Base-by-base conservation (phyloP, 2,329 filamentous ascomycete species). In the Trichoderma polysporum region DNA sequence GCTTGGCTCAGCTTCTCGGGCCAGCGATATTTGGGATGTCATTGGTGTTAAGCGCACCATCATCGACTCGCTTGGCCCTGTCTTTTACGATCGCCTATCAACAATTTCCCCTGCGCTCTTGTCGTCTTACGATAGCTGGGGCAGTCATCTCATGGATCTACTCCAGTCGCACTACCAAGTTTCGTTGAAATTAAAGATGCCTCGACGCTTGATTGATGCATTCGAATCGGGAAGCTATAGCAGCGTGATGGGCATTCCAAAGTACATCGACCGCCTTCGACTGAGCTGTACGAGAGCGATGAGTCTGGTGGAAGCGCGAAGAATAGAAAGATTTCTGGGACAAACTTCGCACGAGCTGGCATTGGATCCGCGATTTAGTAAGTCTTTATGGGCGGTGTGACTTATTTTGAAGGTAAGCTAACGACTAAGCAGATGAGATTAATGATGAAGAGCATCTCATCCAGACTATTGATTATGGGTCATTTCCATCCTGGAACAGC, bases 1-100 rank as follows among this genome's bases (percentile, higher is more conserved):
- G 3, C 75, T 87, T 7, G 85, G 85, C 8, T 84, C 83, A 13
- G 79, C 79, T 0, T 78, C 82, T 1, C 78, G 79, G 19, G 83
- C 83, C 0, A 76, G 81, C 27, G 74, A 81, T 37, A 74, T 85
- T 2, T 88, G 85, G 84, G 76, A 79, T 12, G 78, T 78, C 0
- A 78, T 87, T 10, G 84, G 81, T 3, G 81, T 88, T 2, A 88
- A 88, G 74, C 81, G 85, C 25, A 85, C 84, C 0, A 84, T 87
- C 31, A 81, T 86, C n/a, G 85, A 88, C 69, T 83, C 85, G 0
- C 78, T 88, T 0, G 84, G 79, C 2, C 82, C 85, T 0, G 75
- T 86, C 1, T 86, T 86, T 67, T 83, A 84, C 68, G 86, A 88
- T 71, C 81, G 86, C 2, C 75, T 88, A 6, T 84, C 84, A 1